Evolutionary conservation across 1,284 basidiomycete species (phyloP), one percentile per base, ranked within the genome.

Genomic region (Vanrija pseudolonga): DNA sequence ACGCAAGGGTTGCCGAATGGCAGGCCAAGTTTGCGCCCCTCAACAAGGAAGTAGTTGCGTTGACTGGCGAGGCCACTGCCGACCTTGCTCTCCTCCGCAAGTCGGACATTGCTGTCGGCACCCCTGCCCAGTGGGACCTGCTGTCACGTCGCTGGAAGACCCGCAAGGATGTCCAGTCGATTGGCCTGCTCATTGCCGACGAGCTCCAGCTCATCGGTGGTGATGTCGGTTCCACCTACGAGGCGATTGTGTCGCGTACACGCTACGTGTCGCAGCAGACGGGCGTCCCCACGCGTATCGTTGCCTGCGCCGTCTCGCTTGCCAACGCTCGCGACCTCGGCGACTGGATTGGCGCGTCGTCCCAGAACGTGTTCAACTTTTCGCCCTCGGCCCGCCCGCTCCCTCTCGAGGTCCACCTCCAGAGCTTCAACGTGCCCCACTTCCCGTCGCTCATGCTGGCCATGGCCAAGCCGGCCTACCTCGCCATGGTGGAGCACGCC

Each of bases 361-460:
- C 87, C 5, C 91, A 95, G 71, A 88, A 89, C 8, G 90, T 97
- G 60, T 98, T 98, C 85, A 98, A 98, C 79, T 97, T 98, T 77
- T 89, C 91, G 0, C 94, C 94, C 0, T 89, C 87, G 83, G 91
- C 95, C 18, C 88, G 95, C 28, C 93, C 93, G 3, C 80, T 97
- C 3, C 94, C 97, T 57, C 89, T 98, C 84, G 94, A 98, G 64
- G 95, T 98, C 46, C 95, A 98, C 68, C 79, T 98, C 8, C 95
- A 98, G 72, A 92, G 88, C 45, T 98, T 97, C 81, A 86, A 84
- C 44, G 90, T 96, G 42, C 90, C 94, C 11, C 96, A 98, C 69
- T 98, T 96, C 85, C 94, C 96, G 0, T 96, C 91, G 0, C 80
- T 98, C 51, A 98, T 99, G 95, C 90, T 98, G 55, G 85, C 93